A percentile compares a stretch with the other conserved stretches of the same genome.
phyloP scores from a whole-genome alignment of 352 stramenopile species.

The Thraustochytrium striatum region DNA sequence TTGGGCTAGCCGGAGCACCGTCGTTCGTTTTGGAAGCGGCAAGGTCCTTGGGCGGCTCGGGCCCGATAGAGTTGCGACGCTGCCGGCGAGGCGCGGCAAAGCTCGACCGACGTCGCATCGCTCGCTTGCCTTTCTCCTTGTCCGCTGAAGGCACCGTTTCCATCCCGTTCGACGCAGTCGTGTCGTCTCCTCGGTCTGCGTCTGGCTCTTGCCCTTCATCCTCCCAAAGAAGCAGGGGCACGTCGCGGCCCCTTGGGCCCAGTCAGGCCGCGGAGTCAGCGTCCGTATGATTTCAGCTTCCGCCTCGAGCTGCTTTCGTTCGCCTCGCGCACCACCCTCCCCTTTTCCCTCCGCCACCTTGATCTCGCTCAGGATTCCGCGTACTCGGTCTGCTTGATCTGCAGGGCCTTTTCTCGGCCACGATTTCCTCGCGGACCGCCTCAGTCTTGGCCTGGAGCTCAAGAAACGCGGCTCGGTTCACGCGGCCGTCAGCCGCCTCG shows the following conservation, averaged over 20 bases:
- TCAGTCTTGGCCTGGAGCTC: background rate
- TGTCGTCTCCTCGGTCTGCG: no score
- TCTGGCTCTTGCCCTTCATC: no score
- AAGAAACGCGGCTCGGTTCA: background rate
- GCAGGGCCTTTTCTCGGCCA: constrained; percentile 5
- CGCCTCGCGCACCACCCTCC: background rate
- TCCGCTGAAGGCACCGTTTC: no score
- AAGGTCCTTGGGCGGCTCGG: no score
- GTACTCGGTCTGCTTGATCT: constrained; percentile 36
- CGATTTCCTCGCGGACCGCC: background rate
- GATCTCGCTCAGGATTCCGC: constrained; percentile 31
- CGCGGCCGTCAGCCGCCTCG: no score
- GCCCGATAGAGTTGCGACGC: no score
- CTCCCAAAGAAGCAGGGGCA: background rate
- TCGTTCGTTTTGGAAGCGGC: no score
- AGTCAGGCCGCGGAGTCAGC: constrained; percentile 22
- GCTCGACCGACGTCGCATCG: no score
- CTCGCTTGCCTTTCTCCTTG: no score
- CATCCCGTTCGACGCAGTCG: no score
- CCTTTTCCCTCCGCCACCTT: background rate
- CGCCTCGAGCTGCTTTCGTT: background rate
- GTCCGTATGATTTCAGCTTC: background rate
- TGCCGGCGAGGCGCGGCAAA: no score
- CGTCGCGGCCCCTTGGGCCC: background rate
- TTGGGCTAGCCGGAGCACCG: no score